Percentiles rank a stretch among this genome's conserved stretches.
Conservation (phyloP, 768 basidiomycete genomes). For the Fomitopsis pulvina region DNA sequence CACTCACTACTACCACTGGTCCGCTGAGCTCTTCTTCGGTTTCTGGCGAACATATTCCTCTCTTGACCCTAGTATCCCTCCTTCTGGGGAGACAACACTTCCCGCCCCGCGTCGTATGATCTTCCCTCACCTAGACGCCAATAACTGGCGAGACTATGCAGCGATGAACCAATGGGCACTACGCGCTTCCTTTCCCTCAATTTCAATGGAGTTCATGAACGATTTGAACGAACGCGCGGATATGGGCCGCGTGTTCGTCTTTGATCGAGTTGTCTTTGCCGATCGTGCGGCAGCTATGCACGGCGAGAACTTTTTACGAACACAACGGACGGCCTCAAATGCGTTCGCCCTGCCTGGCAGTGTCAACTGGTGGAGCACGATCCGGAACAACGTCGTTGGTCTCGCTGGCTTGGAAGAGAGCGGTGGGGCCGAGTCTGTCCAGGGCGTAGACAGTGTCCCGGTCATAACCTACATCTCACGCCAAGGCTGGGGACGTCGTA, state of each 20-base stretch:
- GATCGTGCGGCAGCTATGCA: conserved; percentile 84
- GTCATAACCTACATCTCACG: conserved; percentile 93
- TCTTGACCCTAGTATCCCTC: conserved; percentile 62
- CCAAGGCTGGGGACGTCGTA: conserved; percentile 84
- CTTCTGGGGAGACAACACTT: conserved; percentile 62
- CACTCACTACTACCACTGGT: conserved; percentile 92
- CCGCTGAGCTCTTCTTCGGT: conserved; percentile 87
- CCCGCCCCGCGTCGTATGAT: conserved; percentile 69
- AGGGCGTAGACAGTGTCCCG: conserved; percentile 35
- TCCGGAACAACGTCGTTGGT: conserved; percentile 65
- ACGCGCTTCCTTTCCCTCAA: conserved; percentile 73
- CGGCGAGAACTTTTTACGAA: conserved; percentile 56
- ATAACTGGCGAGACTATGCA: conserved; percentile 88
- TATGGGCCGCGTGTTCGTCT: conserved; percentile 63
- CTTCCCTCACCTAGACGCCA: conserved; percentile 67
- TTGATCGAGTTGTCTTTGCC: conserved; percentile 83
- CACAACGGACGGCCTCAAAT: conserved; percentile 70
- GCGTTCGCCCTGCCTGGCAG: conserved; percentile 72
- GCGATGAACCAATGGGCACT: conserved; percentile 87
- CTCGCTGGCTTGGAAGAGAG: conserved; percentile 49
- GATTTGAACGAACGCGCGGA: conserved; percentile 81
- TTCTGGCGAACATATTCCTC: conserved; percentile 89
- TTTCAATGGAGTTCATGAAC: conserved; percentile 70
- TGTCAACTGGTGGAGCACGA: conserved; percentile 78
- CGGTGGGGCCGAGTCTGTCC: conserved; percentile 36